Conservation (phyloP, 257 asterid genomes). For the Ocimum tenuiflorum region DNA sequence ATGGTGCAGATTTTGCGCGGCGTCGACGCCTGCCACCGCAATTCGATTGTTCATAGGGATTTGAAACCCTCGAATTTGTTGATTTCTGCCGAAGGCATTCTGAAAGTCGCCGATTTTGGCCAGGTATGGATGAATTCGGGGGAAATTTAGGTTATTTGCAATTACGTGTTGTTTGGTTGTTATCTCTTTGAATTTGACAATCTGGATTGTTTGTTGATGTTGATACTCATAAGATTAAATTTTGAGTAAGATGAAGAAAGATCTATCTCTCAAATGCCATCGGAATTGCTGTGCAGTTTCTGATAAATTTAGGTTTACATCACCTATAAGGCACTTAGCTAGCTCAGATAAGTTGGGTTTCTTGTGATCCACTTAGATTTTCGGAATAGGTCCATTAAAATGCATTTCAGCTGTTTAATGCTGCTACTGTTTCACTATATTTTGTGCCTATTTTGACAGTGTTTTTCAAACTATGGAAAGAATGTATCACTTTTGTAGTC, state of each 20-base stretch:
- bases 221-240: not conserved
- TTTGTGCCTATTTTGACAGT: not conserved
- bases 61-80: constrained; percentile 87
- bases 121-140: constrained; percentile 59
- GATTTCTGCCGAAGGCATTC: constrained; percentile 71
- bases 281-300: not conserved
- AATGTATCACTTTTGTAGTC: not conserved
- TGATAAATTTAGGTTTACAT: too few species aligned
- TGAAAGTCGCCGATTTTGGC: constrained; percentile 93
- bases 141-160: not conserved
- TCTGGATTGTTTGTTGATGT: not conserved
- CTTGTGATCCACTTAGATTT: not conserved
- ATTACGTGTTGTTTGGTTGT: not conserved
- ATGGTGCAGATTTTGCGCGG: constrained; percentile 64
- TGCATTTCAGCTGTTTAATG: too few species aligned
- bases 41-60: constrained; percentile 81
- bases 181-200: not conserved
- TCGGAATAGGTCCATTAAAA: too few species aligned
- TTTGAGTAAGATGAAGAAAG: not conserved
- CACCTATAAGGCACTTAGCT: too few species aligned
- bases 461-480: not conserved
- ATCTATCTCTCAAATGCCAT: not conserved
- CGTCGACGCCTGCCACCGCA: constrained; percentile 70
- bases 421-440: not conserved
- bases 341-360: not conserved